Conservation (phyloP, 1,284 basidiomycete species). For the Earliella scabrosa region DNA sequence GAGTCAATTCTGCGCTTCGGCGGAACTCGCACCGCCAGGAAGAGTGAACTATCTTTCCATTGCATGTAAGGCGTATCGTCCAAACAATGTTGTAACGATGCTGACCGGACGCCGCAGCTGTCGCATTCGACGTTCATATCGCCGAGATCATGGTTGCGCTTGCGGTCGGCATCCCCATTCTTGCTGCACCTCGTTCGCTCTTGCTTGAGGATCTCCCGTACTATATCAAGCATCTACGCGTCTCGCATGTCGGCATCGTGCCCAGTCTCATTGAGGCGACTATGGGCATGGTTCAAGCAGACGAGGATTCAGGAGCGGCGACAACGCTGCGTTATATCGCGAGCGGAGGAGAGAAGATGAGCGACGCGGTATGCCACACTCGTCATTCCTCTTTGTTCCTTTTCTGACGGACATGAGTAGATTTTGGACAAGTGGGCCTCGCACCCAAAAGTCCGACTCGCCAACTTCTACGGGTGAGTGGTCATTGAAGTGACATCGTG, state of each 20-base stretch:
- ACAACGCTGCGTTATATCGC: slow-evolving; percentile 49
- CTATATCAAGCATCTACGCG: slow-evolving; percentile 45
- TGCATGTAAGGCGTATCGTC: slow-evolving; percentile 40
- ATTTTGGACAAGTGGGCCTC: slow-evolving; percentile 56
- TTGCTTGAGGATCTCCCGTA: slow-evolving; percentile 51
- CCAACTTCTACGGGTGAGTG: slow-evolving; percentile 55
- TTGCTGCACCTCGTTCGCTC: slow-evolving; percentile 48
- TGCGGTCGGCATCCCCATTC: slow-evolving; percentile 49
- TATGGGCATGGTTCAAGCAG: slow-evolving; percentile 43
- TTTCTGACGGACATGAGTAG: slow-evolving; percentile 29
- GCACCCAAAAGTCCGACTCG: slow-evolving; percentile 47
- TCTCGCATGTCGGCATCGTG: slow-evolving; percentile 58
- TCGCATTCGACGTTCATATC: slow-evolving; percentile 57
- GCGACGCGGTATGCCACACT: slow-evolving; percentile 45
- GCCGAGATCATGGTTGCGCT: slow-evolving; percentile 49
- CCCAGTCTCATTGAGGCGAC: slow-evolving; percentile 60
- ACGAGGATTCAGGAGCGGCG: slow-evolving; percentile 26
- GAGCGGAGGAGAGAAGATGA: slow-evolving; percentile 59
- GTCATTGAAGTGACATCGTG: slow-evolving; percentile 3
- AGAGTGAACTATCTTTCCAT: slow-evolving; percentile 47
- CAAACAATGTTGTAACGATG: slow-evolving; percentile 33
- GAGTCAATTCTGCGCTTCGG: slow-evolving; percentile 42
- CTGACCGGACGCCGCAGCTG: slow-evolving; percentile 17
- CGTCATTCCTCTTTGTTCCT: background rate
- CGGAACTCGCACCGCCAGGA: slow-evolving; percentile 40